Conservation (phyloP, 2,329 filamentous ascomycete genomes). For the Elsinoe fawcettii region DNA sequence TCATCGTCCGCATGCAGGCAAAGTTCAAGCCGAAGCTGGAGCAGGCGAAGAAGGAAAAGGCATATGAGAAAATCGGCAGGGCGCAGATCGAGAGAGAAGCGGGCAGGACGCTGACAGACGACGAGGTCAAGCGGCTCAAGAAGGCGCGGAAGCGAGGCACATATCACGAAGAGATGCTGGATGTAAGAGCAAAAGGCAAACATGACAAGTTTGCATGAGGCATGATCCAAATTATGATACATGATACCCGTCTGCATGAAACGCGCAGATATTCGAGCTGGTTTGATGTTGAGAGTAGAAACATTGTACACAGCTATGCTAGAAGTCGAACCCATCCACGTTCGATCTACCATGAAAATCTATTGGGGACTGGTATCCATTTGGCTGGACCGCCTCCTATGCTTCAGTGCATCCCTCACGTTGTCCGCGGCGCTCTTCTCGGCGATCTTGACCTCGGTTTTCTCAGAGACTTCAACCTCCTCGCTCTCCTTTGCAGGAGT, state of each 20-base stretch:
- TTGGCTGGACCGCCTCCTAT: background rate
- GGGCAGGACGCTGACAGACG: conserved; percentile 68
- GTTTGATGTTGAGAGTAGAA: background rate
- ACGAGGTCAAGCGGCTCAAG: conserved; percentile 79
- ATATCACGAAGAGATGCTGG: conserved; percentile 78
- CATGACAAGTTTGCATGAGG: conserved; percentile 67
- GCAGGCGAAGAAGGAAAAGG: conserved; percentile 74
- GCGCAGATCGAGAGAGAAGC: conserved; percentile 76
- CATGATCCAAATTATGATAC: background rate
- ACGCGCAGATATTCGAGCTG: background rate
- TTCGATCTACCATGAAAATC: background rate
- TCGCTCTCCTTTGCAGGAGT: background rate
- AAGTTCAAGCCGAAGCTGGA: conserved; percentile 80
- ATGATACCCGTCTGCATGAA: background rate
- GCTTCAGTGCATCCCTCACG: background rate
- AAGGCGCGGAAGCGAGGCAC: conserved; percentile 76
- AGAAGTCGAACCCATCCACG: background rate
- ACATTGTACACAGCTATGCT: background rate
- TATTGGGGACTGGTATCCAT: conserved; percentile 2
- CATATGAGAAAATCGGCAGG: conserved; percentile 74
- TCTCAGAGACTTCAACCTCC: background rate
- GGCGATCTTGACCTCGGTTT: background rate
- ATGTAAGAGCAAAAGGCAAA: conserved; percentile 85
- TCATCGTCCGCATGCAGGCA: conserved; percentile 81
- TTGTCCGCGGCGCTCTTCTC: background rate